Evolutionary conservation across 495 filamentous ascomycete species (phyloP).

Genomic region (Tuber microsphaerosporum): DNA sequence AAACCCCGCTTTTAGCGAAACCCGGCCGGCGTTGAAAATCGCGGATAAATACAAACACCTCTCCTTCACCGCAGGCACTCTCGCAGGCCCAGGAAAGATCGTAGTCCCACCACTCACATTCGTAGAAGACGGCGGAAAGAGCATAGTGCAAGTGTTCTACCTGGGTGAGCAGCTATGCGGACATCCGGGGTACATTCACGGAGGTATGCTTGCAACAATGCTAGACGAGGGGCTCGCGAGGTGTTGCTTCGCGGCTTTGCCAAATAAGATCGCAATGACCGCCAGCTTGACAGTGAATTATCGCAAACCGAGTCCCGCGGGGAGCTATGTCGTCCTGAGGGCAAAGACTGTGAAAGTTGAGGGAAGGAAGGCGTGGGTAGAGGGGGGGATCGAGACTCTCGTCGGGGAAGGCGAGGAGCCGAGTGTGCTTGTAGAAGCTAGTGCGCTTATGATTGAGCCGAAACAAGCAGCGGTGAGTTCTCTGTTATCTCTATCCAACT

Average conservation of each 20-base stretch:
- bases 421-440: conserved; percentile 65
- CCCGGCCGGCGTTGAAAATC: conserved; percentile 80
- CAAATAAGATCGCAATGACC: conserved; percentile 82
- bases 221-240: conserved; percentile 85
- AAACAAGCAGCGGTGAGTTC: conserved; percentile 61
- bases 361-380: conserved; percentile 93
- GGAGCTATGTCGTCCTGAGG: conserved; percentile 67
- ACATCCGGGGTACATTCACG: conserved; percentile 86
- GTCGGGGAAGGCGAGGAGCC: conserved; percentile 55
- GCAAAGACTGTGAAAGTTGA: conserved; percentile 82
- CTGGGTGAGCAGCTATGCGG: conserved; percentile 79
- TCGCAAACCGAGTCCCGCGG: conserved; percentile 66
- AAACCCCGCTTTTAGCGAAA: conserved; percentile 62
- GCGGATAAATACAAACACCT: conserved; percentile 57
- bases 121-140: conserved; percentile 62
- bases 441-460: conserved; percentile 84
- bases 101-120: conserved; percentile 77
- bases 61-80: conserved; percentile 74
- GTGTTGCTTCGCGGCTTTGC: conserved; percentile 84
- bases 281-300: conserved; percentile 90
- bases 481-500: neutral
- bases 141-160: conserved; percentile 66
- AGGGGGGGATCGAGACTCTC: conserved; percentile 80
- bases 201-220: conserved; percentile 82
- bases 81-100: conserved; percentile 68